Evolutionary conservation across 2,329 filamentous ascomycete genomes (phyloP).

Genomic region (Phoma sp.): DNA sequence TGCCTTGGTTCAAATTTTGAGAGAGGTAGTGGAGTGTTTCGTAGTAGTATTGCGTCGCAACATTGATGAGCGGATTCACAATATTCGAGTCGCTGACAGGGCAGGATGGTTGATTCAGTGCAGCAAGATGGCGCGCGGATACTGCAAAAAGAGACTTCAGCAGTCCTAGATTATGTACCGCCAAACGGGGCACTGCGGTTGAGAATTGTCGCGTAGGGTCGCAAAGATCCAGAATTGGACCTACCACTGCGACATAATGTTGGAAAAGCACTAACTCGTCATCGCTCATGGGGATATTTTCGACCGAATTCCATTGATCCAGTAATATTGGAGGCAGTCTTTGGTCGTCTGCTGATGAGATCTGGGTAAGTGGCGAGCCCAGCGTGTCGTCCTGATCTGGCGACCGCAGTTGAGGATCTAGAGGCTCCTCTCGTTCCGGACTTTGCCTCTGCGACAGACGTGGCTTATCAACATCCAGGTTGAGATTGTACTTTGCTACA

Average conservation of each 20-base stretch:
- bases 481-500: slow-evolving; percentile 43
- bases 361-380: background rate
- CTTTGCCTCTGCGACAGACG: slow-evolving; percentile 37
- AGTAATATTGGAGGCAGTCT: slow-evolving; percentile 16
- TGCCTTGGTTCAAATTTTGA: slow-evolving; percentile 64
- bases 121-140: slow-evolving; percentile 60
- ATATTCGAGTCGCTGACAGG: slow-evolving; percentile 19
- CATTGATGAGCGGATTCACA: slow-evolving; percentile 47
- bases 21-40: slow-evolving; percentile 69
- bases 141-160: slow-evolving; percentile 66
- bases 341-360: slow-evolving; percentile 8
- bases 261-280: slow-evolving; percentile 51
- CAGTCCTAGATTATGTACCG: slow-evolving; percentile 62
- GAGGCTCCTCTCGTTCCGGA: slow-evolving; percentile 26
- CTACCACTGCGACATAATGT: slow-evolving; percentile 49
- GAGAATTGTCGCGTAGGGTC: slow-evolving; percentile 52
- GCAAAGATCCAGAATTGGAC: slow-evolving; percentile 54
- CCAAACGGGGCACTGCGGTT: slow-evolving; percentile 44
- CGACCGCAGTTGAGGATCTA: slow-evolving; percentile 25
- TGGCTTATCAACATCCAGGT: slow-evolving; percentile 40
- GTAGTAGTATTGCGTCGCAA: slow-evolving; percentile 63
- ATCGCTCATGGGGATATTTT: slow-evolving; percentile 39
- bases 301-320: slow-evolving; percentile 37
- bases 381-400: slow-evolving; percentile 13
- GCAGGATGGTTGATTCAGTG: slow-evolving; percentile 40